Conservation (phyloP, 345 rosid species). For the Stellera chamaejasme region DNA sequence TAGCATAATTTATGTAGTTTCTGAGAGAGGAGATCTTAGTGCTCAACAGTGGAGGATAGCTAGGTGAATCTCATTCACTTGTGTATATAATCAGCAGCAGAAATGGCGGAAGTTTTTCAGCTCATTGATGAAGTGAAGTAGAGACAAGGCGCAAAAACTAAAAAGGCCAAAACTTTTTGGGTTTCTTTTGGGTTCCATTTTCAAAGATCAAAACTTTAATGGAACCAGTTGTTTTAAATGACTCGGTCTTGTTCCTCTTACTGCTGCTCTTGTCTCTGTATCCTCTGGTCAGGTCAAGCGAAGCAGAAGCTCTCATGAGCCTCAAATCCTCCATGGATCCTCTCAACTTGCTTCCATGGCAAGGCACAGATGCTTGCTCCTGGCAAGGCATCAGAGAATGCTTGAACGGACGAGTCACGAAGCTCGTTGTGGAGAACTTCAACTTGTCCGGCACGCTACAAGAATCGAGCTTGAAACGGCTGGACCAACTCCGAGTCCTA, state of each 20-base stretch:
- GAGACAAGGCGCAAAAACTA: not conserved
- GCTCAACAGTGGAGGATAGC: not conserved
- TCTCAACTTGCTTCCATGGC: constrained; percentile 47
- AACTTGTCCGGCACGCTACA: constrained; percentile 64
- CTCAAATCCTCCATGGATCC: constrained; percentile 75
- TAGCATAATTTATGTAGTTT: not conserved
- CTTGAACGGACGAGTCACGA: constrained; percentile 67
- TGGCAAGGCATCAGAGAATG: constrained; percentile 83
- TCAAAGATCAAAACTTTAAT: constrained; percentile 12
- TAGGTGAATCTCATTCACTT: too few relatives aligned
- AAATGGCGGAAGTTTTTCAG: not conserved
- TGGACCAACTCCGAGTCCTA: constrained; percentile 82
- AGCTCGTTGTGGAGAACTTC: constrained; percentile 64
- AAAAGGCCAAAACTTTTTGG: not conserved
- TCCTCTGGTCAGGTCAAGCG: constrained; percentile 51
- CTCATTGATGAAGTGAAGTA: not conserved
- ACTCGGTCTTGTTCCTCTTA: constrained; percentile 18
- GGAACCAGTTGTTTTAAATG: constrained; percentile 22
- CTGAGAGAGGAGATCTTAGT: not conserved
- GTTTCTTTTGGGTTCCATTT: constrained; percentile 1
- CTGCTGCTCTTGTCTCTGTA: constrained; percentile 18
- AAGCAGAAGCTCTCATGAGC: constrained; percentile 51
- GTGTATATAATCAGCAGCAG: not conserved
- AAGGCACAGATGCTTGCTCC: constrained; percentile 41
- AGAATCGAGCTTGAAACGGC: constrained; percentile 35